Evolutionary conservation across 2,329 filamentous ascomycete genomes (phyloP), one percentile per base, ranked within the genome.

Genomic region (Fusarium siculi): DNA sequence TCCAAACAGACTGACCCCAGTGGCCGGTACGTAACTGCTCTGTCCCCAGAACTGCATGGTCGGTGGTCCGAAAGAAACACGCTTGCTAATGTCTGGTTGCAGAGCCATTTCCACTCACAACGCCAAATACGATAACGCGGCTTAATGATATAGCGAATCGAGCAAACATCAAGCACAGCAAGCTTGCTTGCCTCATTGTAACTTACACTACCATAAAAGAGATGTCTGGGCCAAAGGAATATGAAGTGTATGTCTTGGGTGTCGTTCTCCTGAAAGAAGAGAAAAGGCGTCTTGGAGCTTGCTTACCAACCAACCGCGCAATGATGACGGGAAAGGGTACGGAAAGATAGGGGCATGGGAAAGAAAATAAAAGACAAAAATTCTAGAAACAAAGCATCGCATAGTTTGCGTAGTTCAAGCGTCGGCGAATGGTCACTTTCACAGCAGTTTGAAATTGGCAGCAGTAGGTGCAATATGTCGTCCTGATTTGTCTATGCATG

Each of bases 1-100:
- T 97, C 94, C 63, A 93, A 97, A 83, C 95, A 98, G 89, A 93
- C 91, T 32, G 96, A 99, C 83, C 96, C 96, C 69, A 97, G 93
- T 84, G 97, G 96, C 86, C 90, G 94, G 93, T 94, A 73, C 23
- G 80, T 79, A 54, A 56, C 46, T 56, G n/a, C 37, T 32, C 23
- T 63, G 28, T 23, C 30, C 40, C n/a, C 23, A 54, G 42, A 32
- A 44, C 32, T 37, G 14, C 23, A 52, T 47, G 11, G 4, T 39
- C 42, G 19, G 40, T 50, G 36, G 23, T 14, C 36, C 42, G 54
- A 40, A 19, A 14, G 28, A 42, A 34, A 30, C n/a, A 52, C 52
- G 5, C 23, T 53, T 63, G 57, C 66, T 77, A 44, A 79, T 73
- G 72, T 59, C 66, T 40, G 34, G 49, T 67, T 66, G 63, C 78